These are phyloP conservation scores for Aspergillus sp. DNA, from an alignment of 2,329 filamentous ascomycete genomes.

Conservation along the genomic window DNA sequence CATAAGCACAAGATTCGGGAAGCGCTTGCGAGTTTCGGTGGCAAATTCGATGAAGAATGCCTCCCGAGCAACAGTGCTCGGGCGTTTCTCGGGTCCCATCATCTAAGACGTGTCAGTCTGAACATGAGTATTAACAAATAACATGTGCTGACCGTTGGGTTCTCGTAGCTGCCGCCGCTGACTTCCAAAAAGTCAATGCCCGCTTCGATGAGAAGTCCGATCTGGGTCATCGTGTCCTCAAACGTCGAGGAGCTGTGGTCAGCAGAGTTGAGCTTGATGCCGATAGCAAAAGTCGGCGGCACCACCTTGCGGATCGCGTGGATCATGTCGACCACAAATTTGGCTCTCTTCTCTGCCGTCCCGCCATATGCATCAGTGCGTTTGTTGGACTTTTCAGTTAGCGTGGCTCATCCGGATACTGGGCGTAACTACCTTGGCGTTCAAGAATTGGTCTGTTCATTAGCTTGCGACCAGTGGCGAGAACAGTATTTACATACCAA, in stretches of 20 bases:
- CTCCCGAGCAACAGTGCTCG: constrained; percentile 58
- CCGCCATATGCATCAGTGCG: constrained; percentile 54
- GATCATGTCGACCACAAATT: constrained; percentile 51
- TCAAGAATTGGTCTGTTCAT: constrained; percentile 40
- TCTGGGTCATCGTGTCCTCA: constrained; percentile 60
- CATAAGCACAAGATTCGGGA: constrained; percentile 53
- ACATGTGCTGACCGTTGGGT: constrained; percentile 45
- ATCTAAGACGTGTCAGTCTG: constrained; percentile 34
- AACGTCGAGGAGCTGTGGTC: constrained; percentile 45
- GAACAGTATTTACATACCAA: too few relatives aligned
- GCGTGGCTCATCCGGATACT: too few relatives aligned
- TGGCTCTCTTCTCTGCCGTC: constrained; percentile 47
- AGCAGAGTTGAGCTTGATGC: constrained; percentile 55
- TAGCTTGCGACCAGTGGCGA: background rate
- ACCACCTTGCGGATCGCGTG: constrained; percentile 44
- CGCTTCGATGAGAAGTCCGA: constrained; percentile 47
- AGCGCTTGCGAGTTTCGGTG: constrained; percentile 49
- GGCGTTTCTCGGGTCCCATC: constrained; percentile 35
- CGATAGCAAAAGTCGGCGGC: constrained; percentile 47
- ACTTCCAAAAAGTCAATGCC: constrained; percentile 69
- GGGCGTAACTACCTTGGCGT: constrained; percentile 33
- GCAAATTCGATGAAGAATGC: constrained; percentile 71
- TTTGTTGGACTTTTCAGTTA: constrained; percentile 43
- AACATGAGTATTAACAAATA: background rate
- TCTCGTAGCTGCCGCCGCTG: constrained; percentile 63